Base-by-base conservation (phyloP, 1,139 yeast species). In the Hansenula lynferdii region DNA sequence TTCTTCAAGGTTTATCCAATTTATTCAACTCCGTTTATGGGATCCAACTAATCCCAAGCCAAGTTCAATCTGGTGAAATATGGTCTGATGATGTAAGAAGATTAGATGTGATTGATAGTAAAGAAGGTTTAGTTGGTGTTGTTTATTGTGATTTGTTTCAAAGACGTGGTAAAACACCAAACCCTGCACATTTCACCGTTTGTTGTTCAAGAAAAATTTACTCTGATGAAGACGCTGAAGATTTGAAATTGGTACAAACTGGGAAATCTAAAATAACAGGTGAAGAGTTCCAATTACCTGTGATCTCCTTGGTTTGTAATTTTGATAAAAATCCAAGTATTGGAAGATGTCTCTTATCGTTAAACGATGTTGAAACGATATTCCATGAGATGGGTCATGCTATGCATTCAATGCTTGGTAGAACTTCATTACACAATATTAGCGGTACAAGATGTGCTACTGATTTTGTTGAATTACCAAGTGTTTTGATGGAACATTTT, bases 361-460 rank as follows among this genome's bases (percentile, higher is more conserved):
- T 86, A 44, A 77, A 73, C 42, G 97, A 94, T 54, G 90, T 92
- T 6, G 96, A 90, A 54, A 92, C 98, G 0, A 65, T 92, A 24
- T 92, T 94, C 65, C 99, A 92, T 61, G 99, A 92, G 61, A 89
- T 92, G 96, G 99, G 99, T 1, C 99, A 92, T 62, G 98, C 98
- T 2, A 85, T 92, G 79, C 98, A 92, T 60, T 87, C 97, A 7
- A 90, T 92, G 97, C 67, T 92, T 22, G 98, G 97, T 0, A 72
- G 92, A 44, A 92, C 98, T 0, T 73, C 80, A 34, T 65, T 92
- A 36, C 98, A 94, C 57, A 94, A 90, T 56, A 82, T 92, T 14
- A 82, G 95, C 19, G 98, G 99, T 3, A 92, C 98, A 0, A 70
- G 99, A 44, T 92, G 97, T 56, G 85, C 89, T 8, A 87, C 98